Evolutionary conservation across 176 grass and related monocot genomes (phyloP).

Genomic region (barley (Hordeum vulgare)): DNA sequence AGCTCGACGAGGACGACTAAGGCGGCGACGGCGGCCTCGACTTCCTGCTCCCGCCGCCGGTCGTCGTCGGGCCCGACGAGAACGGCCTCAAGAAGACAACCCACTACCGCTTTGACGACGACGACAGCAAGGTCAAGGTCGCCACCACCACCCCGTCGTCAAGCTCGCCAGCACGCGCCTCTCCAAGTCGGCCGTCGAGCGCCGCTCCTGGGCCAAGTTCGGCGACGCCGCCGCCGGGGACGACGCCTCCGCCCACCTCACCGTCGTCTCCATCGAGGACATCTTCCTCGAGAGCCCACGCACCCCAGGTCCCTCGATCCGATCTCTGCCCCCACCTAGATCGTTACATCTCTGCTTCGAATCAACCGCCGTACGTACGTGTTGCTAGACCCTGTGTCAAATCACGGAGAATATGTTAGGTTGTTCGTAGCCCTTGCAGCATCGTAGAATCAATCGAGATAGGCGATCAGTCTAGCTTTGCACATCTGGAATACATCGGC

Average conservation of each 20-base stretch:
- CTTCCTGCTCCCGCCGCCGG: conserved; percentile 66
- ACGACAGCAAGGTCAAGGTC: conserved; percentile 75
- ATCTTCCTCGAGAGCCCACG: conserved; percentile 58
- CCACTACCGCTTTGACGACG: conserved; percentile 79
- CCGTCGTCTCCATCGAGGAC: conserved; percentile 66
- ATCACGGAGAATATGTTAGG: neutral
- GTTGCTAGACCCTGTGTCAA: neutral
- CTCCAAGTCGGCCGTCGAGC: conserved; percentile 9
- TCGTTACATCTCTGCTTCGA: neutral
- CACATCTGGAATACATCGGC: neutral
- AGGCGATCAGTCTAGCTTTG: neutral
- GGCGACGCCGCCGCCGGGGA: conserved; percentile 1
- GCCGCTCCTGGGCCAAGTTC: neutral
- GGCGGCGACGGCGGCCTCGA: conserved; percentile 27
- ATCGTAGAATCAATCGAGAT: neutral
- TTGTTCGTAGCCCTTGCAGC: neutral
- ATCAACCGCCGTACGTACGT: neutral
- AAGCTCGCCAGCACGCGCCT: neutral
- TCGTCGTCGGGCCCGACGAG: conserved; percentile 70
- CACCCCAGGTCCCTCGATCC: conserved; percentile 27
- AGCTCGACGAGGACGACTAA: conserved; percentile 50
- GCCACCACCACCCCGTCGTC: conserved; percentile 62
- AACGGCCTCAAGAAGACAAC: conserved; percentile 64
- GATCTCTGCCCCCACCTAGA: neutral
- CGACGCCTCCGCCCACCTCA: conserved; percentile 38